Evolutionary conservation across 1,284 basidiomycete species (phyloP), one percentile per base, ranked within the genome.

Genomic region (Ceratorhiza oryzae-sativae): DNA sequence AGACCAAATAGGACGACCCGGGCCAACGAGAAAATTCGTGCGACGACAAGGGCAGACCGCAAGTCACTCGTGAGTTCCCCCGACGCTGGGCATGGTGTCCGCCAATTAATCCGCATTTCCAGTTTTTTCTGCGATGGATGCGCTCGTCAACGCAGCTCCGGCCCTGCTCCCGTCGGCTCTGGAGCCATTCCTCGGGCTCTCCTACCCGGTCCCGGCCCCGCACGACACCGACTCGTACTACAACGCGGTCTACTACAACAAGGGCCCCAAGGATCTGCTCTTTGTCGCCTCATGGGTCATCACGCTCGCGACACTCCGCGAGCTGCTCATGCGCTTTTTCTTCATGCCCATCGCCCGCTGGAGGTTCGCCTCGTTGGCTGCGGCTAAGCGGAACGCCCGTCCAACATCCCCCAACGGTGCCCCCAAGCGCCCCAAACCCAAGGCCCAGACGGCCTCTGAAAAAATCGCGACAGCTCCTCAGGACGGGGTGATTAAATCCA

Each of bases 301-400:
- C 8, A 82, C 88, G 72, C 91, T 95, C 85, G 93, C 93, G 20
- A 76, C 92, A 49, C 80, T 92, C 41, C 88, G 95, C 72, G 94
- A 96, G 82, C 80, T 86, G 53, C 80, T 87, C 61, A 88, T 95
- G 78, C 80, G 94, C 46, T 84, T 83, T 74, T 76, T 94, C 61
- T 87, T 94, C 75, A 89, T 90, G 77, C 92, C 94, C 5, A 87
- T 95, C 74, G 92, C 91, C 23, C 82, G 84, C 53, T 90, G 88
- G 86, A 89, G 88, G 76, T 84, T 95, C 20, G 70, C 72, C 8
- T 34, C 46, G 20, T 48, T 51, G 20, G 56, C 51, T 1, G 39
- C 49, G 10, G 59, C 39, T 15, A 60, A 59, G 56, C 10, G 56
- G 23, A 60, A 49, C 25, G 20, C 41, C 20, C 55, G 39, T n/a